These are phyloP conservation scores for Calonectria fujianensis DNA, from an alignment of 2,329 filamentous ascomycete species.

Conservation along the genomic window DNA sequence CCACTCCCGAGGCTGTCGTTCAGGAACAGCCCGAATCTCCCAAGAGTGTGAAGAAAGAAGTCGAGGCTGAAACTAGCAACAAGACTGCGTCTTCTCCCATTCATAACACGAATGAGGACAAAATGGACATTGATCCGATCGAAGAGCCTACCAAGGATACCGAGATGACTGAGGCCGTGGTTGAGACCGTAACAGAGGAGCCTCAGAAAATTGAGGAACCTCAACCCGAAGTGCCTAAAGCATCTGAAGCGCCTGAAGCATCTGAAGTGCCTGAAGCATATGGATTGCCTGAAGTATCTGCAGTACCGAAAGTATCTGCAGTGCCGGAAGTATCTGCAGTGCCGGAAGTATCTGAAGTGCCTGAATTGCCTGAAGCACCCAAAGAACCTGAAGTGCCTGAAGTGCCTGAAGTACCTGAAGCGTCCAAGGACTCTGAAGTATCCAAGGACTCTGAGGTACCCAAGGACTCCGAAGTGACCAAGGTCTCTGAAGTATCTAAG, in stretches of 20 bases:
- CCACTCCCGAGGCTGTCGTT: conserved; percentile 30
- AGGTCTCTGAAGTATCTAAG: background rate
- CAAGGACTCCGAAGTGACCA: too few species aligned
- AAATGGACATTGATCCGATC: conserved; percentile 49
- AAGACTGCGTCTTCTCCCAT: conserved; percentile 36
- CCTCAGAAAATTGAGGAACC: conserved; percentile 9
- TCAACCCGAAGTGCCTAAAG: background rate
- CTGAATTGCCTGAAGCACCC: too few species aligned
- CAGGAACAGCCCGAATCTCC: conserved; percentile 35
- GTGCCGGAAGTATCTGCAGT: too few species aligned
- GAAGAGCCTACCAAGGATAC: conserved; percentile 42
- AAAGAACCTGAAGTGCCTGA: too few species aligned
- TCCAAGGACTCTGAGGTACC: too few species aligned
- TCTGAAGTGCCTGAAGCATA: too few species aligned
- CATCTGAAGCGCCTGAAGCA: too few species aligned
- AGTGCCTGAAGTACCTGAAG: too few species aligned
- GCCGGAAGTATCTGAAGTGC: too few species aligned
- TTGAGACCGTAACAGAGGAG: background rate
- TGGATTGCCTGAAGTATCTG: too few species aligned
- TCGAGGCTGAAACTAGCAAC: conserved; percentile 33
- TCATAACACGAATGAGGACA: conserved; percentile 39
- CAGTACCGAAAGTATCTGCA: too few species aligned
- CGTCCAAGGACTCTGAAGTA: too few species aligned
- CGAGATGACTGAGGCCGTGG: conserved; percentile 46
- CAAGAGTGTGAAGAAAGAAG: conserved; percentile 45